Evolutionary conservation across 805 yeast genomes (phyloP), one percentile per base, ranked within the genome.

Genomic region (Candida pseudofarinosa): DNA sequence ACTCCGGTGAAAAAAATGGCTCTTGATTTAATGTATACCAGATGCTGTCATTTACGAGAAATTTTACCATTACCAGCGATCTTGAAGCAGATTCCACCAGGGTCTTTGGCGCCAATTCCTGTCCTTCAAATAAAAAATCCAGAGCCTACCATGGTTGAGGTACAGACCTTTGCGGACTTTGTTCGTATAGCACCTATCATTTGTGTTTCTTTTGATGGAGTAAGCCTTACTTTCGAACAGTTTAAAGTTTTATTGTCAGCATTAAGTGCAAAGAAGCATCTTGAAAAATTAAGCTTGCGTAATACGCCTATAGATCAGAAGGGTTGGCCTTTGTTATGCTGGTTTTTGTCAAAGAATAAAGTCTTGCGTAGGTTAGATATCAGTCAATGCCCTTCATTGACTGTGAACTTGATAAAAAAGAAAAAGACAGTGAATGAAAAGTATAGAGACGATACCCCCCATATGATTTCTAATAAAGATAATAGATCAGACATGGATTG

Each of bases 21-120:
- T 1, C 74, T 85, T 41, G 96, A 88, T 53, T 75, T 80, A 37
- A 72, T 91, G 55, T 90, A 90, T 63, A 87, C 97, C 0, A 71
- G 97, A 46, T 90, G 97, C 61, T 90, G 97, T 59, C 97, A 90
- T 60, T 68, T 90, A 43, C 72, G 97, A 42, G 97, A 90, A 55
- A 90, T 90, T 46, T 61, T 90, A 46, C 97, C 97, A 1, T 88
- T 90, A 39, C 90, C 95, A 2, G 89, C 95, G 1, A 87, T 89
- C 4, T 57, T 87, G 52, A 84, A 85, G 55, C 75, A 70, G 45
- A 74, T 90, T 47, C 86, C 87, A 1, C 81, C 81, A 55, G 88
- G 85, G 17, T 81, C 88, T 20, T 75, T 82, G 37, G 81, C 86
- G 0, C 95, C 96, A 3, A 61, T 90, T 18, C 81, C 87, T 4